phyloP scores from a whole-genome alignment of 1,139 yeast genomes.

The Yamadazyma dushanensis region DNA sequence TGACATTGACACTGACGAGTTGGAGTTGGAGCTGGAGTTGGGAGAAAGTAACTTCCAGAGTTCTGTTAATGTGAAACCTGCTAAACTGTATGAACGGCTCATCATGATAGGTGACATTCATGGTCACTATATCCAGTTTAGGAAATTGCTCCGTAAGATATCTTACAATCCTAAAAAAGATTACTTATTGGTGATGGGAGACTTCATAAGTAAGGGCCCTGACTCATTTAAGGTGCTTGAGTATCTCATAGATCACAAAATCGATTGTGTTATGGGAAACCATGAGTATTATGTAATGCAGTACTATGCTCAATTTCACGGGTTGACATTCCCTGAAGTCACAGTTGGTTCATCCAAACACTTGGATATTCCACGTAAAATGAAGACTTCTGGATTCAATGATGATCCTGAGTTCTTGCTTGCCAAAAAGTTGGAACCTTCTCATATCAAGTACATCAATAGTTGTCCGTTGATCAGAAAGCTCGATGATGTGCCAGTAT shows the following conservation, averaged over 20 bases:
- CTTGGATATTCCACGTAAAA: neutral
- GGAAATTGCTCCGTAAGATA: constrained; percentile 46
- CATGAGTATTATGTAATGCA: constrained; percentile 73
- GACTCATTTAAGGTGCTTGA: constrained; percentile 70
- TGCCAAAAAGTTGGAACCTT: constrained; percentile 58
- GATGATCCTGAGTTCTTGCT: constrained; percentile 59
- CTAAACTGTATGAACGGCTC: constrained; percentile 42
- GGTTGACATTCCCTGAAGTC: constrained; percentile 37
- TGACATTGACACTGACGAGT: constrained; percentile 2
- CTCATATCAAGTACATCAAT: constrained; percentile 59
- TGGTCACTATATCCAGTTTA: constrained; percentile 65
- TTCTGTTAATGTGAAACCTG: neutral
- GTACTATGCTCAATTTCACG: constrained; percentile 60
- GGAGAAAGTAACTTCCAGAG: neutral
- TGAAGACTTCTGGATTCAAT: constrained; percentile 26
- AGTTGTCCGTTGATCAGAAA: constrained; percentile 63
- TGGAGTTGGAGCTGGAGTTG: too few relatives aligned
- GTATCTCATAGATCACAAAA: constrained; percentile 56
- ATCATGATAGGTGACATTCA: constrained; percentile 86
- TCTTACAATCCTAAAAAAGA: constrained; percentile 50
- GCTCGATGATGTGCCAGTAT: constrained; percentile 60
- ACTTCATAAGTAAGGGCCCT: constrained; percentile 83
- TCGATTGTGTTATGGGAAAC: constrained; percentile 83
- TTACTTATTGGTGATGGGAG: constrained; percentile 75
- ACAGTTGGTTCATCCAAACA: constrained; percentile 4